Conservation (phyloP, 306 rosid species). For the Quercus alba region DNA sequence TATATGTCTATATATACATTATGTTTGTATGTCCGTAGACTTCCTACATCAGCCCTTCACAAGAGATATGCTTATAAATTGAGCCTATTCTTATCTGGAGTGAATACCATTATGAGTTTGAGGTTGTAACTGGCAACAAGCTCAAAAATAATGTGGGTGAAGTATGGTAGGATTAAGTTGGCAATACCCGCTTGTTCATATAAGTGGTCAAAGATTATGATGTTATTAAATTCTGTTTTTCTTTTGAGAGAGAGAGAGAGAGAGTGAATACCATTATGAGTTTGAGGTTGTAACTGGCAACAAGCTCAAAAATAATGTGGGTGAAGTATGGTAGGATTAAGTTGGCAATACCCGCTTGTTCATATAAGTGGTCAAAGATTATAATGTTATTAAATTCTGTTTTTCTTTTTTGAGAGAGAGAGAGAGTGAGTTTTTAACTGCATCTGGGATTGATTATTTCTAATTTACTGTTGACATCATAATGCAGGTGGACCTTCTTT, state of each 20-base stretch:
- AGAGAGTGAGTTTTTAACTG: too few relatives aligned
- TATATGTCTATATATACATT: too few relatives aligned
- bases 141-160: background rate
- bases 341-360: too few relatives aligned
- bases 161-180: too few relatives aligned
- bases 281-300: background rate
- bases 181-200: background rate
- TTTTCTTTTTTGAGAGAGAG: background rate
- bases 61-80: background rate
- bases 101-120: background rate
- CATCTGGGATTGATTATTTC: too few relatives aligned
- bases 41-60: background rate
- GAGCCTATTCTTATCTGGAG: background rate
- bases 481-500: constrained; percentile 63
- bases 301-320: background rate
- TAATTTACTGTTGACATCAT: constrained; percentile 3
- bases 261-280: background rate
- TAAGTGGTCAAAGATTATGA: background rate
- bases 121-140: background rate
- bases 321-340: too few relatives aligned
- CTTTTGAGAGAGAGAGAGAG: background rate
- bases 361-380: background rate
- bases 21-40: background rate
- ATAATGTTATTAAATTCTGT: background rate
- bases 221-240: background rate